Evolutionary conservation across 2,329 filamentous ascomycete species (phyloP).

Genomic region (Botryotinia convoluta): DNA sequence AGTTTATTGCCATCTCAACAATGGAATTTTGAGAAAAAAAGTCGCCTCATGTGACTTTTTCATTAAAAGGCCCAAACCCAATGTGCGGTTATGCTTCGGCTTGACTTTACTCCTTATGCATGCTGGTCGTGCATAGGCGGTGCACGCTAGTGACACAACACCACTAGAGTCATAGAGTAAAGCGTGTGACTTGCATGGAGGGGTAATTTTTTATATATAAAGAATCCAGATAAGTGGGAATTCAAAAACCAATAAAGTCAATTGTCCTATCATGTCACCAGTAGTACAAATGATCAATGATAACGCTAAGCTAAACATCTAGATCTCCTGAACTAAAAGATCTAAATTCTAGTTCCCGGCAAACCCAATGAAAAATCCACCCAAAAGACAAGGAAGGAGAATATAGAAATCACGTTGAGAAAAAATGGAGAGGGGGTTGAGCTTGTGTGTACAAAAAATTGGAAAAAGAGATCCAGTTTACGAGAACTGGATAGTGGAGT

Average conservation of each 20-base stretch:
- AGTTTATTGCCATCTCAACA: background rate
- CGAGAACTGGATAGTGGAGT: background rate
- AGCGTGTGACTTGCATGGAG: constrained; percentile 19
- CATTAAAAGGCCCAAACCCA: background rate
- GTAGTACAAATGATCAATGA: background rate
- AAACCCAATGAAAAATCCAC: background rate
- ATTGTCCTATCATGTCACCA: constrained; percentile 8
- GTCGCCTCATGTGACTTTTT: constrained; percentile 11
- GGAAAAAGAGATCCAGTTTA: background rate
- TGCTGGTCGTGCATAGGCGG: background rate
- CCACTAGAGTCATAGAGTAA: background rate
- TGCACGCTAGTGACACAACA: background rate
- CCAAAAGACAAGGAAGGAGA: background rate
- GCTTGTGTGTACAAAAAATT: background rate
- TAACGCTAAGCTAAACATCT: constrained; percentile 1
- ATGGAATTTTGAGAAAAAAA: background rate
- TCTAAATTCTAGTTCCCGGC: background rate
- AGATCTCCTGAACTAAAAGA: background rate
- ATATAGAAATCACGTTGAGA: background rate
- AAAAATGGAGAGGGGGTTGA: constrained; percentile 7
- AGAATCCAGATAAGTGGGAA: background rate
- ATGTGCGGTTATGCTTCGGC: background rate
- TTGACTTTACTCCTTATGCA: background rate
- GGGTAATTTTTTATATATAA: constrained; percentile 2
- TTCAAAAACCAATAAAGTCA: background rate